phyloP scores from a whole-genome alignment of 2,329 filamentous ascomycete species.

The Ceratocystis harringtonii region DNA sequence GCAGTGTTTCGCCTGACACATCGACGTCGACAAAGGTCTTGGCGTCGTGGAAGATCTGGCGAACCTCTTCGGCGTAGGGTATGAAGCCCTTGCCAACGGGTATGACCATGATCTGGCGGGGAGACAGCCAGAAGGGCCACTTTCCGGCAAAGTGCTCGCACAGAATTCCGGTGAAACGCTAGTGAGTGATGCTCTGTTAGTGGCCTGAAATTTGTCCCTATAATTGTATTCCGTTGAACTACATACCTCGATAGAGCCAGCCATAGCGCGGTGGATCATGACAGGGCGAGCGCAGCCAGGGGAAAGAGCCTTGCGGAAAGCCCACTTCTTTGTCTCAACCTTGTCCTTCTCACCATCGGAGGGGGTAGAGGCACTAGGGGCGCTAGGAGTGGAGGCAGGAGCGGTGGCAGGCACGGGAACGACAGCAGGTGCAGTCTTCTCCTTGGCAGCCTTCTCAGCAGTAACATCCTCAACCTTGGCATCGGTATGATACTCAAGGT shows the following conservation, averaged over 20 bases:
- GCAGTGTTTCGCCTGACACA: slow-evolving; percentile 55
- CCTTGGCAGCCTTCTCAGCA: slow-evolving; percentile 19
- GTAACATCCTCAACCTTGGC: slow-evolving; percentile 31
- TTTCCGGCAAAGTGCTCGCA: slow-evolving; percentile 76
- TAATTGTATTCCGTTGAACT: not conserved
- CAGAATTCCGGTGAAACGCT: slow-evolving; percentile 55
- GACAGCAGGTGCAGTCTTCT: slow-evolving; percentile 22
- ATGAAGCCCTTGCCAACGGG: slow-evolving; percentile 58
- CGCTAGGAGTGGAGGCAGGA: slow-evolving; percentile 19
- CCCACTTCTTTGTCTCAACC: slow-evolving; percentile 25
- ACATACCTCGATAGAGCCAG: slow-evolving; percentile 38
- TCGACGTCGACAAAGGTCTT: slow-evolving; percentile 51
- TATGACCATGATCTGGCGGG: slow-evolving; percentile 61
- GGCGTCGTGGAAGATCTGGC: slow-evolving; percentile 49
- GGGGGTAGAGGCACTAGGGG: slow-evolving; percentile 19
- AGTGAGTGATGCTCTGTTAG: slow-evolving; percentile 19
- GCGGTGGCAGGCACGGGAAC: slow-evolving; percentile 22
- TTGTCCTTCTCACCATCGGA: slow-evolving; percentile 32
- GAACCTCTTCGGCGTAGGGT: slow-evolving; percentile 63
- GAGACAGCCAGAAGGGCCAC: slow-evolving; percentile 81
- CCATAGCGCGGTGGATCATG: slow-evolving; percentile 80
- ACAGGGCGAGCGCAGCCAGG: slow-evolving; percentile 64
- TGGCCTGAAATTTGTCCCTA: not conserved
- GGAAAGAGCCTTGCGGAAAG: slow-evolving; percentile 36
- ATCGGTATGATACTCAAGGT: slow-evolving; percentile 69